Evolutionary conservation across 352 stramenopile genomes (phyloP), one percentile per base, ranked within the genome.

Genomic region (Pythium brachiatum): DNA sequence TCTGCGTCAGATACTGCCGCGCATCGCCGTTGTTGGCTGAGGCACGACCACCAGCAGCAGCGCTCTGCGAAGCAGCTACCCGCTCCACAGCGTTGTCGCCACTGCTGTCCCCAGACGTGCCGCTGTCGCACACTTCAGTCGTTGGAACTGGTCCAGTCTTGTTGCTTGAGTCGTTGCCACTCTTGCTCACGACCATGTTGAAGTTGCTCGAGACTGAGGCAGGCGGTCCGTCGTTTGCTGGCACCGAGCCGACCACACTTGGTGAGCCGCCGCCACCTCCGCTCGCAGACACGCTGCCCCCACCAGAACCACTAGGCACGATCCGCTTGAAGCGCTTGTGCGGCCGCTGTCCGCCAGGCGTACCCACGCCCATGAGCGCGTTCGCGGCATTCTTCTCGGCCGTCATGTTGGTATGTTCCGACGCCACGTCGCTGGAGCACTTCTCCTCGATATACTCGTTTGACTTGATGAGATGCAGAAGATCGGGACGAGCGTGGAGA

Each of bases 391-490:
- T 68, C 53, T 62, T 66, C 51, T 66, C 62, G 0, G 36, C 54
- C 23, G 48, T 64, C 53, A 64, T 62, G 29, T 26, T 59, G 12
- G 36, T 51, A 51, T 70, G 56, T 18, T 69, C 56, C 0, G 54
- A 63, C 5, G 77, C 78, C 18, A 78, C 72, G 29, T 90, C 83
- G 56, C 74, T 90, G 2, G 77, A 84, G 41, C 70, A 79, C 50
- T 89, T 89, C 53, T 90, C 83, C 38, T 89, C 83, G 62, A 89
- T 89, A 56, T 90, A 92, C 58, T 92, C 83, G 52, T 90, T 90
- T 21, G 83, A 92, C 66, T 89, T 89, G 70, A 92, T 90, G 38
- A 90, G 39, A 63, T 92, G 83, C 50, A 92, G 53, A 55, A 92
- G 57, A 57, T 92, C 83, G 8, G 83, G 83, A 1, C 83, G 80